Base-by-base conservation (phyloP, 2,329 filamentous ascomycete genomes). In the Pestalotiopsis sp. region DNA sequence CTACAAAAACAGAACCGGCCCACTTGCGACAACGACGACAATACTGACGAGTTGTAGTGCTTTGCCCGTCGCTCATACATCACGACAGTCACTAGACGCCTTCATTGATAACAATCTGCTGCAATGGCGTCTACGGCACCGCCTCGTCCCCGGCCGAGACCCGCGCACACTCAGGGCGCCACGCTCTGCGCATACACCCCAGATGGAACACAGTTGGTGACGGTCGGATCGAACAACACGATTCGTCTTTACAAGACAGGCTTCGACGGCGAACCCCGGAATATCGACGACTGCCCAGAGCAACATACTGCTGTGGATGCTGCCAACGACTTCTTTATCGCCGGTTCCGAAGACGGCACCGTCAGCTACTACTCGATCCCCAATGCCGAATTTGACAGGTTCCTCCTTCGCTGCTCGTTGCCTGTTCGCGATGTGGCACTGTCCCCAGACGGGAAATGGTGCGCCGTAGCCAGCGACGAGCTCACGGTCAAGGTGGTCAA, bases 401-500 rank as follows among this genome's bases (percentile, higher is more conserved):
- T 97, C 71, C 87, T 99, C 64, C 87, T 94, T 30, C 90, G 96
- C 71, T 93, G 91, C 68, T 91, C 94, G n/a, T 83, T 98, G 2
- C 93, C 96, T 0, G 89, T 98, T 39, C 89, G 96, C 75, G 94
- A 98, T 78, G 84, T 99, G 65, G 90, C 93, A 3, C 83, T 99
- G 14, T 94, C 94, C 2, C 87, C 89, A 1, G 92, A 98, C 77
- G 87, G 88, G 0, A 88, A 92, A 74, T 98, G 94, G 94, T 93
- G 91, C 71, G 96, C 96, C 38, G 94, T 98, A 30, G 94, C 94
- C n/a, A 98, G 94, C 84, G 97, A 98, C 78, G 96, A 99, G 79
- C 84, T 97, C 68, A 92, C 91, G 1, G 93, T 98, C 72, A 97
- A 97, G 78, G 83, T 99, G 24, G 93, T 99, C 70, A 92, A 92